Evolutionary conservation across 2,329 filamentous ascomycete genomes (phyloP).

Genomic region (Neopestalotiopsis clavispora): DNA sequence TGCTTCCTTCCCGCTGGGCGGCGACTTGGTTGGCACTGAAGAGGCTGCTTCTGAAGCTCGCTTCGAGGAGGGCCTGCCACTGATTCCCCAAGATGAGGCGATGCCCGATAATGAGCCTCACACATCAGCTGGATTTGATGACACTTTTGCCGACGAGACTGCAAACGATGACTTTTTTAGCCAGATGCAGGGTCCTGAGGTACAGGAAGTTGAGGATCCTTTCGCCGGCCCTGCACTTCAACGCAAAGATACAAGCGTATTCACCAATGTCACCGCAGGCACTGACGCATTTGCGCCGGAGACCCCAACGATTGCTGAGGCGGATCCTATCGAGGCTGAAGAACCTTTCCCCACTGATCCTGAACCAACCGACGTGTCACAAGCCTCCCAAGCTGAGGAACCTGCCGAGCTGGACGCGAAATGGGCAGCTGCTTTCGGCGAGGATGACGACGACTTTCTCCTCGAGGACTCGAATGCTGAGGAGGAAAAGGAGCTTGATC

Average conservation of each 20-base stretch:
- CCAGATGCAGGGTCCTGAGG: constrained; percentile 45
- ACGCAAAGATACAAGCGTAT: constrained; percentile 73
- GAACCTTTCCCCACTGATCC: constrained; percentile 10
- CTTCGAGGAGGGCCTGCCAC: constrained; percentile 72
- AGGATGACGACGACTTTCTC: constrained; percentile 69
- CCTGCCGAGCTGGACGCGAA: constrained; percentile 75
- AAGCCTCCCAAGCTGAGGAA: constrained; percentile 27
- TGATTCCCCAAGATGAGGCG: constrained; percentile 52
- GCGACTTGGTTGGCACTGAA: constrained; percentile 45
- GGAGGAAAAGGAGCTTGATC: constrained; percentile 58
- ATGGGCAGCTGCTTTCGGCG: constrained; percentile 84
- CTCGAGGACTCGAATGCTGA: constrained; percentile 59
- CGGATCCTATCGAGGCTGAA: not conserved
- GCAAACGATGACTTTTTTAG: constrained; percentile 68
- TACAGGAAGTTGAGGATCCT: constrained; percentile 32
- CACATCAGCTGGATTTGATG: constrained; percentile 25
- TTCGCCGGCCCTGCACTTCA: constrained; percentile 48
- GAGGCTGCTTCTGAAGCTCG: constrained; percentile 59
- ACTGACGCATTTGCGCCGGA: constrained; percentile 26
- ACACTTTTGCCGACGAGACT: constrained; percentile 48
- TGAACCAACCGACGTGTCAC: constrained; percentile 27
- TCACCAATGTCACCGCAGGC: constrained; percentile 33
- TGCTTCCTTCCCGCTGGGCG: constrained; percentile 42
- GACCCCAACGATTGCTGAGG: constrained; percentile 29
- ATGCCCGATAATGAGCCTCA: constrained; percentile 29